Conservation (phyloP, 257 asterid species). For the Solanum microdontum region DNA sequence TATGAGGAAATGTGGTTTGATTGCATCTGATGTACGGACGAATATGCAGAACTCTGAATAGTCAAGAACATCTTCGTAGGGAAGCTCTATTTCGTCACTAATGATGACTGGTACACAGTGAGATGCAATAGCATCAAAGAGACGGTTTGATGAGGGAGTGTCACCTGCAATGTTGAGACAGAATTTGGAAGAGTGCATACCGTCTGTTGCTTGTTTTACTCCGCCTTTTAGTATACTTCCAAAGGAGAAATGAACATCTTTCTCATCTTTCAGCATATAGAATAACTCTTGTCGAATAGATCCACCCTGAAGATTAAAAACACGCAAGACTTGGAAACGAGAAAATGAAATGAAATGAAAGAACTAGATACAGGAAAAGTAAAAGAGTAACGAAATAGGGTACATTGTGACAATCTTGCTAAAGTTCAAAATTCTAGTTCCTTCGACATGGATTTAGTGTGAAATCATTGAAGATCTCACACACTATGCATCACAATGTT, state of each 20-base stretch:
- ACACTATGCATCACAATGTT: background rate
- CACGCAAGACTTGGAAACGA: background rate
- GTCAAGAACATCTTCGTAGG: conserved; percentile 58
- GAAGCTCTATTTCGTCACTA: conserved; percentile 73
- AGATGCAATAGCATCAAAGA: conserved; percentile 69
- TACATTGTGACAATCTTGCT: background rate
- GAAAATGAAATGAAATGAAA: background rate
- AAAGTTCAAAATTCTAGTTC: background rate
- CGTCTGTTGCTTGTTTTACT: conserved; percentile 37
- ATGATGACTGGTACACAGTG: conserved; percentile 76
- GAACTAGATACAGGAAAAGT: background rate
- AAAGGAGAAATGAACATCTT: conserved; percentile 63
- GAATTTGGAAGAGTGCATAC: conserved; percentile 65
- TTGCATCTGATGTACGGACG: conserved; percentile 44
- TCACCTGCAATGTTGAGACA: conserved; percentile 84
- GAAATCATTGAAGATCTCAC: background rate
- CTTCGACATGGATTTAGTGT: background rate
- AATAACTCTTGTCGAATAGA: conserved; percentile 49
- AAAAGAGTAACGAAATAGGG: background rate
- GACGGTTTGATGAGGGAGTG: conserved; percentile 82
- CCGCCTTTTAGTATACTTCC: conserved; percentile 55
- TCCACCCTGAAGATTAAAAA: conserved; percentile 49
- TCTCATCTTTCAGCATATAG: conserved; percentile 50
- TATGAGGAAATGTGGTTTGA: conserved; percentile 33
- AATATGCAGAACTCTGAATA: conserved; percentile 58